These are phyloP conservation scores for Hymenoscyphus linearis DNA, from an alignment of 2,329 filamentous ascomycete species.

Conservation along the genomic window DNA sequence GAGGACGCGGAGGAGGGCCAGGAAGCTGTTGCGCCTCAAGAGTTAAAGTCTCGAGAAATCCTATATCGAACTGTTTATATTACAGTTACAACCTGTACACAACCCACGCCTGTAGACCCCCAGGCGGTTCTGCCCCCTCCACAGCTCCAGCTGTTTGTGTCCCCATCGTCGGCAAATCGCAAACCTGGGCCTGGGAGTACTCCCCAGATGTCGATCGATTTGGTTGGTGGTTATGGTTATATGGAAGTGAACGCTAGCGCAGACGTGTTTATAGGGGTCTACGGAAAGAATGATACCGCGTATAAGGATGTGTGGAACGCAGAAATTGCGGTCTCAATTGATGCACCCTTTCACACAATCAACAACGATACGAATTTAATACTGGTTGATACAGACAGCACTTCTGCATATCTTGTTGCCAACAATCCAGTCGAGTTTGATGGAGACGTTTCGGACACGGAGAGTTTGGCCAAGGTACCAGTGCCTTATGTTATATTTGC, in stretches of 20 bases:
- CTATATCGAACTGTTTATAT: conserved; percentile 56
- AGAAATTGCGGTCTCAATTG: conserved; percentile 76
- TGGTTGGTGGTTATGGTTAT: conserved; percentile 36
- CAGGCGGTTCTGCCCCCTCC: conserved; percentile 44
- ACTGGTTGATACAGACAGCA: conserved; percentile 80
- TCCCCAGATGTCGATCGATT: conserved; percentile 19
- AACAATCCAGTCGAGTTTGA: conserved; percentile 58
- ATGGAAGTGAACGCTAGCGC: conserved; percentile 54
- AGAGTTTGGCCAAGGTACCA: conserved; percentile 49
- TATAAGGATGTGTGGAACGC: conserved; percentile 67
- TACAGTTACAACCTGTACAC: conserved; percentile 79
- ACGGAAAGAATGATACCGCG: conserved; percentile 56
- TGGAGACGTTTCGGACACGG: conserved; percentile 42
- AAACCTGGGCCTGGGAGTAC: conserved; percentile 53
- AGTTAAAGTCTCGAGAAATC: conserved; percentile 18
- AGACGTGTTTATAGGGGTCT: conserved; percentile 72
- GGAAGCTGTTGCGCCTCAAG: conserved; percentile 6
- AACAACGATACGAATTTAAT: conserved; percentile 49
- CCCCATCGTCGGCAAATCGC: conserved; percentile 56
- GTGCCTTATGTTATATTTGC: conserved; percentile 76
- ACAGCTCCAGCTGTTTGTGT: conserved; percentile 75
- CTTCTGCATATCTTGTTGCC: conserved; percentile 73
- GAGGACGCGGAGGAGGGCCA: conserved; percentile 11
- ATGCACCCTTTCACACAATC: conserved; percentile 68
- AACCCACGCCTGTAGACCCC: conserved; percentile 46